phyloP scores from a whole-genome alignment of 2,329 filamentous ascomycete species.

The Colletotrichum destructivum region DNA sequence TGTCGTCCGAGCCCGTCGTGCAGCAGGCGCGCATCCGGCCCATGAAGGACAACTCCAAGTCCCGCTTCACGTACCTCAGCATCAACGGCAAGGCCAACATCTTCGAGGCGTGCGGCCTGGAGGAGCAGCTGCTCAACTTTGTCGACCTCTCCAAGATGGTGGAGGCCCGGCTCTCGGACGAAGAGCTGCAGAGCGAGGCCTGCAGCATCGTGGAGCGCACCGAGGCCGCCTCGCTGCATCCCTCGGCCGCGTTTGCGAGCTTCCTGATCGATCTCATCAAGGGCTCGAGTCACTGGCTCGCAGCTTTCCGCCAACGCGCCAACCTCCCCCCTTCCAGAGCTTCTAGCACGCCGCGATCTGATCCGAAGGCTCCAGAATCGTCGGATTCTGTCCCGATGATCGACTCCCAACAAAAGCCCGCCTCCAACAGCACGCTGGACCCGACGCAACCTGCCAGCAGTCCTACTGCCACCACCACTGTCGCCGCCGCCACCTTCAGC shows the following conservation, averaged over 20 bases:
- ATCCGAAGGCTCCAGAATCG: not conserved
- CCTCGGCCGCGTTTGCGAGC: slow-evolving; percentile 16
- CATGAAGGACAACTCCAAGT: slow-evolving; percentile 22
- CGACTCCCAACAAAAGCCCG: not conserved
- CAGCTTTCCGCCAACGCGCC: slow-evolving; percentile 23
- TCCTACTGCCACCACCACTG: not conserved
- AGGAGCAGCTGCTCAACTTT: slow-evolving; percentile 32
- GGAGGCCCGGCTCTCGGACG: slow-evolving; percentile 13
- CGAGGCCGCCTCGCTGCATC: slow-evolving; percentile 7
- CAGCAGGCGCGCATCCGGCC: slow-evolving; percentile 42
- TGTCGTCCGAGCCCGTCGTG: slow-evolving; percentile 33
- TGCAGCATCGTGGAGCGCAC: slow-evolving; percentile 23
- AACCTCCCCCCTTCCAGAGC: slow-evolving; percentile 4
- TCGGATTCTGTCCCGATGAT: not conserved
- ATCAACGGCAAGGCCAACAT: slow-evolving; percentile 39
- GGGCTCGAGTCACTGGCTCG: slow-evolving; percentile 27
- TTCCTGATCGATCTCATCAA: slow-evolving; percentile 33
- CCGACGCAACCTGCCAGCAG: not conserved
- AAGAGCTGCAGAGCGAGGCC: slow-evolving; percentile 32
- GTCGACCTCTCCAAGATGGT: slow-evolving; percentile 27
- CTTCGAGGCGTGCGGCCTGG: slow-evolving; percentile 32
- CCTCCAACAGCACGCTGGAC: not conserved
- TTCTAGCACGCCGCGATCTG: not conserved
- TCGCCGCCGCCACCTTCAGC: not conserved
- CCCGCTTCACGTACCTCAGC: slow-evolving; percentile 35